Evolutionary conservation across 768 basidiomycete species (phyloP), one percentile per base, ranked within the genome.

Genomic region (Boletus vermiculosoides): DNA sequence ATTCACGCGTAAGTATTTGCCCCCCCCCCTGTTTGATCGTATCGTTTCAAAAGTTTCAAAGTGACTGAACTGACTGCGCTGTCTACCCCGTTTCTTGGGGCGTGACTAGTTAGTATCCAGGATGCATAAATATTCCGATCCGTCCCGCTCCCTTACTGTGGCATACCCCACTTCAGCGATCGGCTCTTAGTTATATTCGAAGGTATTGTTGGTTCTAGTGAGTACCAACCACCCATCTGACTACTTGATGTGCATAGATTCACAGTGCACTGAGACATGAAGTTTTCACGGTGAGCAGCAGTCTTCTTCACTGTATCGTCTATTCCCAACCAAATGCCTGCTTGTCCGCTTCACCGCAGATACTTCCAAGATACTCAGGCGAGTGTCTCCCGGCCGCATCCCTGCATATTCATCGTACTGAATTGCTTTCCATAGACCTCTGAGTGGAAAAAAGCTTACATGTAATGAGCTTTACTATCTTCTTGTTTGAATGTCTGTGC

Each of bases 361-460:
- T 84, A 88, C 68, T 75, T 90, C n/a, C 75, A 83, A 61, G 86
- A 90, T 64, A 84, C 83, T 1, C 86, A 87, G 77, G 88, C 83
- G 58, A 45, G 67, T 55, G n/a, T 39, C 34, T 36, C 15, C 15
- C 3, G 30, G 9, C n/a, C 11, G 16, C 31, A 10, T 50, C 20
- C 28, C 8, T 12, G 7, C 36, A 52, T 13, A 37, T 28, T 36
- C 39, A 30, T 39, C 36, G 31, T 55, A 34, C 31, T 52, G 46
- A 60, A 47, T 2, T 42, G 28, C 54, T 13, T 54, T 54, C 54
- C 39, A 8, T 46, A 90, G 90, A 84, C 80, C 31, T 83, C 87
- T 2, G 90, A 91, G 71, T 92, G 71, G 71, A 63, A 68, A 49
- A 66, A 60, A 36, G 72, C 71, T 30, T 72, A 73, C 52, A 73